A percentile compares a stretch with the other conserved stretches of the same genome.
phyloP scores from a whole-genome alignment of 106 monocot species.

The Acorus calamus region DNA sequence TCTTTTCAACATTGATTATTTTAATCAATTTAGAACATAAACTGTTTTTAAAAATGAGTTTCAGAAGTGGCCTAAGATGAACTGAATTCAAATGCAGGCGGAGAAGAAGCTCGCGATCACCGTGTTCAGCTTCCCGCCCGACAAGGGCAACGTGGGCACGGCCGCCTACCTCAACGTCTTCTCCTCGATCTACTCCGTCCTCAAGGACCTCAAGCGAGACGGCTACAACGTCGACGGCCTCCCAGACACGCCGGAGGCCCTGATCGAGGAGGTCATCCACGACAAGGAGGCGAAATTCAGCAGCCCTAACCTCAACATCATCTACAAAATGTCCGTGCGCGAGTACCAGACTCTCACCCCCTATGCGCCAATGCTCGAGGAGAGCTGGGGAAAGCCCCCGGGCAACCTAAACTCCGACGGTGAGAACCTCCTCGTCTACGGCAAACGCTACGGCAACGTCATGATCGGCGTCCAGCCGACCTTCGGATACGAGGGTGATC shows the following conservation, averaged over 20 bases:
- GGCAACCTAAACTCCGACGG: constrained; percentile 80
- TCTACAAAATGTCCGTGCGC: constrained; percentile 55
- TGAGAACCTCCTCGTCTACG: constrained; percentile 63
- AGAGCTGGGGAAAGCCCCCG: constrained; percentile 71
- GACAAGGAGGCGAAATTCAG: constrained; percentile 82
- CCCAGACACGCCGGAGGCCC: constrained; percentile 49
- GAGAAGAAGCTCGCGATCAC: constrained; percentile 77
- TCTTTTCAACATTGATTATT: no score
- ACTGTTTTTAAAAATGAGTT: no score
- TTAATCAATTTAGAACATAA: no score
- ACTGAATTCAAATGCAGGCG: constrained; percentile 17
- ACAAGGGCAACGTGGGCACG: constrained; percentile 83
- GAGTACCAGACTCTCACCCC: constrained; percentile 75
- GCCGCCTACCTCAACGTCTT: constrained; percentile 80
- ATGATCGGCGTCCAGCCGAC: constrained; percentile 86
- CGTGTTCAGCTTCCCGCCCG: constrained; percentile 82
- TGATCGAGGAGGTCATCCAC: constrained; percentile 71
- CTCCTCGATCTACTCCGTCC: constrained; percentile 64
- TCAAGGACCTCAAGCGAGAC: constrained; percentile 37
- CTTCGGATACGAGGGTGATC: constrained; percentile 80
- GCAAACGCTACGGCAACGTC: constrained; percentile 73
- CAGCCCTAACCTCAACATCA: constrained; percentile 61
- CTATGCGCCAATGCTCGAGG: constrained; percentile 42
- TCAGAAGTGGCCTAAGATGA: no score
- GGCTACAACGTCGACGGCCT: constrained; percentile 69